Evolutionary conservation across 2,329 filamentous ascomycete genomes (phyloP), one percentile per base, ranked within the genome.

Genomic region (Zymoseptoria crescenta): DNA sequence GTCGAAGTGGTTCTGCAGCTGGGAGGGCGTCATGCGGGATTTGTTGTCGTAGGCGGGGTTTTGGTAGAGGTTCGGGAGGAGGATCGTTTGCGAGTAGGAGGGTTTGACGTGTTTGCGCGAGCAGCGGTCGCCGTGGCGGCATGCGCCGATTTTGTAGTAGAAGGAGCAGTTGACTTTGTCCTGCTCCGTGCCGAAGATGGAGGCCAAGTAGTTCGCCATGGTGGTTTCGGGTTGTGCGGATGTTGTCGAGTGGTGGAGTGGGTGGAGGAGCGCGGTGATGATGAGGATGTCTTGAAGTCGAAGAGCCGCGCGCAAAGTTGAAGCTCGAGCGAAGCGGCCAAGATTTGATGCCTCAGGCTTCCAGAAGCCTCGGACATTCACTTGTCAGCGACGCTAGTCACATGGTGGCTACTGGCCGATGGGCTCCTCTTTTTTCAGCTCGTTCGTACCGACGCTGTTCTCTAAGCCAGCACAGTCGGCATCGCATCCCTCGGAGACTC

Each of bases 111-210:
- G 94, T 78, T 99, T 99, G 70, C 94, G 87, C 63, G 89, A 95
- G 83, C 94, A 99, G 72, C 94, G 90, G 79, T 99, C 94, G 74
- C 94, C 94, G 82, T 99, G 94, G 64, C 94, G 88, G 81, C 94
- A 99, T 57, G 94, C 94, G 74, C 94, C 94, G 76, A 99, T 99
- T 81, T 99, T 99, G 88, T 96, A 92, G 86, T 99, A 99, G 85
- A 99, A 99, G 59, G 89, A 94, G 84, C 94, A 96, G 84, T 97
- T 96, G 81, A 96, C 92, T 68, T 81, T 99, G 86, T 99, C 94
- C 77, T 97, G 94, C 83, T 99, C 94, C 29, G 94, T 99, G 72
- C 94, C 94, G 82, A 99, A 99, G 80, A 99, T 99, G 74, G 91
- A 96, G 72, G 94, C 94, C 75, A 99, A 89, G 54, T 65, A 65